phyloP scores from a whole-genome alignment of 2,329 filamentous ascomycete genomes.

The Chlorencoelia australis region DNA sequence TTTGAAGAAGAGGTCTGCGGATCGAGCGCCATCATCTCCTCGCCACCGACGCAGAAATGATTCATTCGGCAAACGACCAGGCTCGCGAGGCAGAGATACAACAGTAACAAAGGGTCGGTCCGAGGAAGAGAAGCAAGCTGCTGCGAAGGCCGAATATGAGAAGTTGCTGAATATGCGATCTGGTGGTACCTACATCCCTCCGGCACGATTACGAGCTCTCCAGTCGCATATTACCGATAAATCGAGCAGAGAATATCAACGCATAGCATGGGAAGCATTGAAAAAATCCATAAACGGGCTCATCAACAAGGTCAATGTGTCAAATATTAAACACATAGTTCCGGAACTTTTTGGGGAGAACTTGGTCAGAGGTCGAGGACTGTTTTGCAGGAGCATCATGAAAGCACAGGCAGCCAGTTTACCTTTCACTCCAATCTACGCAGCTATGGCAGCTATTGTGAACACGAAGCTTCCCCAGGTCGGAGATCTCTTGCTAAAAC shows the following conservation, averaged over 20 bases:
- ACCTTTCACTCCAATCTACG: slow-evolving; percentile 93
- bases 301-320: slow-evolving; percentile 98
- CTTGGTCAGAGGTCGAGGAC: slow-evolving; percentile 75
- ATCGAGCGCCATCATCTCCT: slow-evolving; percentile 12
- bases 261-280: slow-evolving; percentile 97
- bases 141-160: slow-evolving; percentile 86
- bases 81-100: slow-evolving; percentile 12
- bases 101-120: slow-evolving; percentile 32
- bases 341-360: slow-evolving; percentile 95
- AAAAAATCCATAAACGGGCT: slow-evolving; percentile 98
- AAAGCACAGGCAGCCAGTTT: slow-evolving; percentile 94
- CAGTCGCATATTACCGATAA: slow-evolving; percentile 98
- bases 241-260: slow-evolving; percentile 91
- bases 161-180: slow-evolving; percentile 87
- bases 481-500: slow-evolving; percentile 77
- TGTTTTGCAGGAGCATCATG: slow-evolving; percentile 96
- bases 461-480: slow-evolving; percentile 96
- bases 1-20: slow-evolving; percentile 8
- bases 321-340: slow-evolving; percentile 96
- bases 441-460: slow-evolving; percentile 89
- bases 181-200: slow-evolving; percentile 93
- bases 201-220: slow-evolving; percentile 77
- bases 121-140: slow-evolving; percentile 78
- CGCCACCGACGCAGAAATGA: slow-evolving; percentile 19
- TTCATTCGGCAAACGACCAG: slow-evolving; percentile 10